Evolutionary conservation across 192 early-diverging fungal species (phyloP), one percentile per base, ranked within the genome.

Genomic region (Coemansia sp.): DNA sequence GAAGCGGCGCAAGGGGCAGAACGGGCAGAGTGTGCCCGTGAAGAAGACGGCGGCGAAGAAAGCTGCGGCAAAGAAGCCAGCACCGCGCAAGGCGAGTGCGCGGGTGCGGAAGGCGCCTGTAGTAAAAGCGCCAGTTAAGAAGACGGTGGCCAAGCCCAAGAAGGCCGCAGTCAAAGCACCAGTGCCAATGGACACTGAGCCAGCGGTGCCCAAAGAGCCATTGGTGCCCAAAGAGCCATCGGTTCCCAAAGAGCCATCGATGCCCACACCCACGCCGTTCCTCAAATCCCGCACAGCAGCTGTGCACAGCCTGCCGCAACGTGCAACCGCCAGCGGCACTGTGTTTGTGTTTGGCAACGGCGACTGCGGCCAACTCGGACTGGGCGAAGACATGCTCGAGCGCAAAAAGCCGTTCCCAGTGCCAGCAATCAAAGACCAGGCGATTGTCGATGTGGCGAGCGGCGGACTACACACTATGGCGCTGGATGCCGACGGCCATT

Each of bases 381-480:
- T 96, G 21, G 91, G 93, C n/a, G 89, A 88, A 34, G 91, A 91
- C 60, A 85, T 85, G 72, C 59, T 88, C 6, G 86, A 90, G 73
- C 90, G 92, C 74, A 89, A 90, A 67, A 89, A 87, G 71, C 90
- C 91, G 14, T 86, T 79, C 63, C 82, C 84, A 7, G 61, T 96
- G 14, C 70, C 69, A 5, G 84, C 77, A 14, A 82, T 98, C 21
- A 76, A 85, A 14, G 88, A 87, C 71, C 80, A 87, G 63, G 51
- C 85, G 2, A 89, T 98, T 55, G 90, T 90, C 5, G 84, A 88
- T 44, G 84, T 97, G 60, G 82, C 84, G 5, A 87, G 90, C 28
- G 95, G 95, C 51, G 95, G 95, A 54, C 70, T 98, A 71, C 93
- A 95, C 76, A 91, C 86, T 56, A 84, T 95, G 66, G 92, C 89